These are phyloP conservation scores for Yarrowia sp. DNA, from an alignment of 805 yeast species.

Conservation along the genomic window DNA sequence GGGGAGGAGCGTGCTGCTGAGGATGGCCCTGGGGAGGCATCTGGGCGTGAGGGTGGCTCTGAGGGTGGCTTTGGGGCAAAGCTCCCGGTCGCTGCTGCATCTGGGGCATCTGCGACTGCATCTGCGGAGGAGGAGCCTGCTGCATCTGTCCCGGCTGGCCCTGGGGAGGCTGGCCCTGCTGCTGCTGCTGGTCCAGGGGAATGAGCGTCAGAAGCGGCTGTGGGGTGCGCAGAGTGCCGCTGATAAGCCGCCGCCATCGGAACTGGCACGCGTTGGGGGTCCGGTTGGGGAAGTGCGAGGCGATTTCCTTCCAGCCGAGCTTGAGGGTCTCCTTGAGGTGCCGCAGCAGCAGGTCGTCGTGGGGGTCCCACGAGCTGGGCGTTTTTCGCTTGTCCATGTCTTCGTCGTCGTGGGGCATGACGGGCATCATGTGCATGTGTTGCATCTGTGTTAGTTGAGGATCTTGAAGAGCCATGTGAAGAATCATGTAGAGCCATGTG, in stretches of 20 bases:
- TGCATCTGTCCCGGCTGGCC: conserved; percentile 28
- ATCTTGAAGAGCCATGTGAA: too few species aligned
- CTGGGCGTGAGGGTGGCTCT: neutral
- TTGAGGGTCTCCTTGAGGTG: conserved; percentile 79
- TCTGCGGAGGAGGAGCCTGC: neutral
- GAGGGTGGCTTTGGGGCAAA: conserved; percentile 14
- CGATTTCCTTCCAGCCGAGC: conserved; percentile 87
- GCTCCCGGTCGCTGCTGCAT: conserved; percentile 25
- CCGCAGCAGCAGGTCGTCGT: conserved; percentile 67
- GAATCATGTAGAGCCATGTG: too few species aligned
- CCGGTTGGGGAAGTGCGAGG: conserved; percentile 71
- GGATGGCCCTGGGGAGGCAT: conserved; percentile 19
- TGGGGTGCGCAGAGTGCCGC: conserved; percentile 42
- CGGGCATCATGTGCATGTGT: conserved; percentile 26
- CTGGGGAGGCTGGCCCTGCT: neutral
- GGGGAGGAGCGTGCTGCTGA: neutral
- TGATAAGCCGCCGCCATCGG: conserved; percentile 74
- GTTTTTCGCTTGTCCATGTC: conserved; percentile 33
- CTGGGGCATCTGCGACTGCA: neutral
- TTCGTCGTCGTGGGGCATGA: conserved; percentile 18
- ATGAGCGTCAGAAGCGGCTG: conserved; percentile 22
- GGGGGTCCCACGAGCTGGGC: conserved; percentile 74
- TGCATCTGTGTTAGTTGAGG: conserved; percentile 14
- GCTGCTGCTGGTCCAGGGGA: conserved; percentile 21
- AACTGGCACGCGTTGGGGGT: conserved; percentile 90